Base-by-base conservation (phyloP, 2,329 filamentous ascomycete genomes). In the Exophiala sp. region DNA sequence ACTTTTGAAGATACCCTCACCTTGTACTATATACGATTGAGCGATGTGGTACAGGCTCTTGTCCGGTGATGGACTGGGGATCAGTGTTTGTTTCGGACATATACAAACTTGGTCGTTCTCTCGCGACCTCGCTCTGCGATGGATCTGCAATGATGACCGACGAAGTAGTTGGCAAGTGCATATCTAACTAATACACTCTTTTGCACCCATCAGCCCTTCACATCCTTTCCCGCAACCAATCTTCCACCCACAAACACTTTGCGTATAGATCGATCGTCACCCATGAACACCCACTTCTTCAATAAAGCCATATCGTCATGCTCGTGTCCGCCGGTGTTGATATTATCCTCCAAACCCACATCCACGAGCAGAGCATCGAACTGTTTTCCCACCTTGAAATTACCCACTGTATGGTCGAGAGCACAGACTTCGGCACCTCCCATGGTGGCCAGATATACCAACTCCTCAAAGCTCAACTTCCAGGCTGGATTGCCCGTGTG, bases 271-370 rank as follows among this genome's bases (percentile, higher is more conserved):
- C 83, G 72, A 62, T 86, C 83, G 64, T 86, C 83, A 0, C 80
- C 83, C 1, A 81, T 85, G 79, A 85, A 84, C 35, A 85, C 60
- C 54, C 83, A 85, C 70, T 85, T 86, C 49, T 85, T 80, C 55
- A 85, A 80, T 0, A 69, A 76, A 42, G 66, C 63, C 1, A 69
- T 36, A 0, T 68, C 68, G 48, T 85, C 82, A 0, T 68, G 69
- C 0, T 79, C 75, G 57, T 84, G 78, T 1, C 79, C 62, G n/a
- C 78, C 76, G 0, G 81, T 76, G 72, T 81, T 83, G 2, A 79
- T 68, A 0, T 77, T 76, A 12, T 67, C 67, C 35, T 52, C 20
- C n/a, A 45, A 10, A 1, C 58, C 63, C 10, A 52, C 29, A 14
- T 65, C 43, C 50, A 61, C 56, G 14, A 60, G 41, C 2, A 29